Evolutionary conservation across 371 early-diverging fungal species (phyloP).

Genomic region (Rhizopus sp.): DNA sequence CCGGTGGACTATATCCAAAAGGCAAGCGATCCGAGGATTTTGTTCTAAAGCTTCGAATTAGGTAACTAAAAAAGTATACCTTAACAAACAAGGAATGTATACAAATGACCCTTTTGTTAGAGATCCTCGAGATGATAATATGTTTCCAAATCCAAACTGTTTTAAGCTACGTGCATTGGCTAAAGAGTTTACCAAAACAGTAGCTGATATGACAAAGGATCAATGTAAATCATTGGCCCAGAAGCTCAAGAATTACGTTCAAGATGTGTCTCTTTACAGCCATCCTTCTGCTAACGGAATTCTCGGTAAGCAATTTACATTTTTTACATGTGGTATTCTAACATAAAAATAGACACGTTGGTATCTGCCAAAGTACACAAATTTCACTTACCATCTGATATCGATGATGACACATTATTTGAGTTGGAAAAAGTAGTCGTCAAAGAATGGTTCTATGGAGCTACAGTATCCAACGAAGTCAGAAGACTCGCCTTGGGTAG

Average conservation of each 20-base stretch:
- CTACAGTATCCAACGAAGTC: conserved; percentile 33
- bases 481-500: conserved; percentile 57
- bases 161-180: conserved; percentile 35
- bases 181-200: conserved; percentile 37
- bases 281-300: conserved; percentile 56
- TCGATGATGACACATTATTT: conserved; percentile 32
- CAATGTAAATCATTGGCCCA: conserved; percentile 30
- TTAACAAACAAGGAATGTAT: background rate
- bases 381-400: conserved; percentile 42
- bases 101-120: conserved; percentile 15
- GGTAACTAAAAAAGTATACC: conserved; percentile 28
- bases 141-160: conserved; percentile 53
- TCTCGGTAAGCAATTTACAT: conserved; percentile 30
- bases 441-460: conserved; percentile 48
- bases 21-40: conserved; percentile 30
- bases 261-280: conserved; percentile 41
- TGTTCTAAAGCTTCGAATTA: conserved; percentile 37
- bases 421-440: conserved; percentile 45
- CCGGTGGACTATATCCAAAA: conserved; percentile 66
- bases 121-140: conserved; percentile 42
- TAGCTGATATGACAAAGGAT: conserved; percentile 34
- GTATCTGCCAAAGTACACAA: conserved; percentile 51
- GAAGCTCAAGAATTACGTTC: conserved; percentile 34
- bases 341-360: conserved; percentile 36
- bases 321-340: background rate